Evolutionary conservation across 345 rosid species (phyloP), one percentile per base, ranked within the genome.

Genomic region (Eutrema japonicum): DNA sequence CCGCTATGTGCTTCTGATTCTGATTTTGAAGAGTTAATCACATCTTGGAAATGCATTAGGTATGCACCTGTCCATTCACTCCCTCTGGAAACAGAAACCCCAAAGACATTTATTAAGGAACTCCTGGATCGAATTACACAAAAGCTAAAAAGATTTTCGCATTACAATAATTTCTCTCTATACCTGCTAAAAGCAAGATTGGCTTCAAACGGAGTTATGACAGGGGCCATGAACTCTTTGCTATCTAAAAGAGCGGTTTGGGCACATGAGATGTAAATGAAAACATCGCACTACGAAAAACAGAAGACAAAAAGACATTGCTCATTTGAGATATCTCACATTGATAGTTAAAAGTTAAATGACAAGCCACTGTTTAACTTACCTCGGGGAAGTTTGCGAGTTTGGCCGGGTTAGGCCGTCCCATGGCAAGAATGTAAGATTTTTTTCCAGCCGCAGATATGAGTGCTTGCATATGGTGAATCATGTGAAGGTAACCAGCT

Each of bases 301-400:
- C 18, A 66, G 0, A 53, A 40, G n/a, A 57, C 36, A 40, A 38
- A 18, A 64, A 43, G 65, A 59, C 45, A 59, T 30, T 51, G 60
- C 22, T 43, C 52, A 52, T 10, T 37, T 13, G 38, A 43, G 33
- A 79, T 38, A 57, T 29, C 52, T 66, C 52, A 62, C n/a, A 27
- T 47, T 14, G 27, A 26, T 51, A 49, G 18, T 35, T 59, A 10
- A 64, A 18, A 41, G 6, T 35, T 38, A 5, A 55, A 6, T 46
- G 65, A 46, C 54, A 70, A 48, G 46, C 26, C 36, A 9, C 10
- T 43, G 12, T 33, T 14, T 13, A 60, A 75, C 57, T 67, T 78
- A 86, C 99, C 86, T 94, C 97, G 0, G 93, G 99, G 67, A 91
- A 94, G 81, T 94, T 94, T 41, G 97, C 99, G 55, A 94, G 96